These are phyloP conservation scores for Carallia brachiata DNA, from an alignment of 345 rosid species.

Conservation along the genomic window DNA sequence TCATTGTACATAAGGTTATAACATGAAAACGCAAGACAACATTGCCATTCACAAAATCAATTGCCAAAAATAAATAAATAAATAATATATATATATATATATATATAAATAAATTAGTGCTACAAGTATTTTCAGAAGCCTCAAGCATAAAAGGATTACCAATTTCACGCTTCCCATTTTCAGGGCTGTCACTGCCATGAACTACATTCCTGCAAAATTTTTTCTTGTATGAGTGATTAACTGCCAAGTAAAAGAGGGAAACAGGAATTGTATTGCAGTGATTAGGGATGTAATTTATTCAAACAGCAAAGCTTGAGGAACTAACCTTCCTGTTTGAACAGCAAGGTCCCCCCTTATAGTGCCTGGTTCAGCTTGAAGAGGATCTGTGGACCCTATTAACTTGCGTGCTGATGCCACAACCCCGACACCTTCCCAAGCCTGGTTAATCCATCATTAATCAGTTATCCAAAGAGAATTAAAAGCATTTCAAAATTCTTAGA, in stretches of 20 bases:
- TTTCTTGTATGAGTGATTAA: constrained; percentile 18
- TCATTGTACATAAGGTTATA: not conserved
- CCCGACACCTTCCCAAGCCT: constrained; percentile 99
- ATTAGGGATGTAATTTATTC: not conserved
- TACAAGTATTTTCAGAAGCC: not conserved
- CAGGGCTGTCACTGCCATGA: constrained; percentile 98
- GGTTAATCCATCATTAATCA: constrained; percentile 17
- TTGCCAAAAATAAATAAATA: not conserved
- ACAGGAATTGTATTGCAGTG: not conserved
- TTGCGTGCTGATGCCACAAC: constrained; percentile 94
- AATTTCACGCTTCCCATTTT: constrained; percentile 87
- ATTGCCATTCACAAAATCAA: not conserved
- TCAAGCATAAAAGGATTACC: constrained; percentile 40
- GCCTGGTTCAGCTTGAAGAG: constrained; percentile 98
- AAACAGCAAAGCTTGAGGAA: constrained; percentile 9
- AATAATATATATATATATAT: too few relatives aligned
- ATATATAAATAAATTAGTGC: not conserved
- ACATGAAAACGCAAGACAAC: not conserved
- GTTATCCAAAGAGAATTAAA: constrained; percentile 5
- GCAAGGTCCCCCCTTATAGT: constrained; percentile 95
- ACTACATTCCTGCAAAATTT: constrained; percentile 69
- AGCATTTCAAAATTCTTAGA: not conserved
- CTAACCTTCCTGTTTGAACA: constrained; percentile 97
- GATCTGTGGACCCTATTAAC: constrained; percentile 87
- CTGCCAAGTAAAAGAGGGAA: not conserved